A percentile compares a stretch with the other conserved stretches of the same genome.
These are phyloP conservation scores for Sordaria brevicollis DNA, from an alignment of 495 filamentous ascomycete genomes.

Conservation along the genomic window DNA sequence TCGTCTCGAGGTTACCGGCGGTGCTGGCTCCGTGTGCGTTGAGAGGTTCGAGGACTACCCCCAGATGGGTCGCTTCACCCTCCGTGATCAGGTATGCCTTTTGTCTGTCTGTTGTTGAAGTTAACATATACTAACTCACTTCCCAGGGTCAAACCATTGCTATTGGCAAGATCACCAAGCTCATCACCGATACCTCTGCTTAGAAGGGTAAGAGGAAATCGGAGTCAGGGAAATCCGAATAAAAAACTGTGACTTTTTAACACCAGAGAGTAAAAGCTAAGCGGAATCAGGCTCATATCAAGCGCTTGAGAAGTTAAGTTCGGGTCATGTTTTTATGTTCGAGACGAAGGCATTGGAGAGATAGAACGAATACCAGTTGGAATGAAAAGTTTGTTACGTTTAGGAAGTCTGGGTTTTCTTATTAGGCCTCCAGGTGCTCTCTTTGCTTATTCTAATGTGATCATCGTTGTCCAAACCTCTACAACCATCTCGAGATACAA, in stretches of 20 bases:
- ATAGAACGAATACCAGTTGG: not conserved
- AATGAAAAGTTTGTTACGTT: not conserved
- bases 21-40: constrained; percentile 78
- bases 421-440: not conserved
- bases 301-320: not conserved
- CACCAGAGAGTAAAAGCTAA: not conserved
- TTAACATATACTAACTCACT: constrained; percentile 7
- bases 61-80: constrained; percentile 88
- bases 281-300: not conserved
- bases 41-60: constrained; percentile 90
- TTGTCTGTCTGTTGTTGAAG: constrained; percentile 1
- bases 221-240: not conserved
- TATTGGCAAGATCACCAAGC: constrained; percentile 91
- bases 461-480: not conserved
- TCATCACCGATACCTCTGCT: constrained; percentile 36
- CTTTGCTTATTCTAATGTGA: not conserved
- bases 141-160: constrained; percentile 86
- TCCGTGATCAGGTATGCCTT: constrained; percentile 75
- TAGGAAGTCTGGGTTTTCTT: not conserved
- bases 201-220: constrained; percentile 1
- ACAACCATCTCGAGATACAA: not conserved
- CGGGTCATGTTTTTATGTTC: not conserved
- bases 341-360: not conserved
- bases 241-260: not conserved
- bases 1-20: constrained; percentile 72